Evolutionary conservation across 1,139 yeast genomes (phyloP).

Genomic region (Suhomyces taliae): DNA sequence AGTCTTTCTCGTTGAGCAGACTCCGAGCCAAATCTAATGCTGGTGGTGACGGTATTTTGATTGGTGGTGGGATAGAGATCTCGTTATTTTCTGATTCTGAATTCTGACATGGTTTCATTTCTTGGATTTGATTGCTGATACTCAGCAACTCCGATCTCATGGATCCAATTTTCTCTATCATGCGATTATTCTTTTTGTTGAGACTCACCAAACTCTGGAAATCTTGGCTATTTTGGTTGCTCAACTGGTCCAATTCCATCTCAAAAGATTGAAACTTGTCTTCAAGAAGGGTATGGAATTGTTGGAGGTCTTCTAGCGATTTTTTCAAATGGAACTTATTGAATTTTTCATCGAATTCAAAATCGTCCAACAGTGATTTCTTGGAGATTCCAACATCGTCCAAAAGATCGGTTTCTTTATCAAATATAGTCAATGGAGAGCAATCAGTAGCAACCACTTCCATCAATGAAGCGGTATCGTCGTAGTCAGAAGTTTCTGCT

Average conservation of each 20-base stretch:
- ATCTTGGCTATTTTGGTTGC: slow-evolving; percentile 11
- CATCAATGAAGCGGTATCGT: slow-evolving; percentile 19
- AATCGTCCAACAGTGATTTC: slow-evolving; percentile 1
- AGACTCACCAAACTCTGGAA: slow-evolving; percentile 12
- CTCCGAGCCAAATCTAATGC: neutral
- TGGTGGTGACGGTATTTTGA: neutral
- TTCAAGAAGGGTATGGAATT: slow-evolving; percentile 11
- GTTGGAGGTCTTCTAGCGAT: slow-evolving; percentile 15
- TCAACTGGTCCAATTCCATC: slow-evolving; percentile 11
- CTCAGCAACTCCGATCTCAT: slow-evolving; percentile 11
- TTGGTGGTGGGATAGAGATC: neutral
- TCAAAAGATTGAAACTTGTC: slow-evolving; percentile 13
- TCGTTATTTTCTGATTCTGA: neutral
- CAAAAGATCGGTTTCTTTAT: slow-evolving; percentile 1
- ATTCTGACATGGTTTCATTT: neutral
- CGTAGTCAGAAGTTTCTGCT: slow-evolving; percentile 5
- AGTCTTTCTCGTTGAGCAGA: neutral
- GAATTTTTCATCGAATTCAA: neutral
- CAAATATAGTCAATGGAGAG: slow-evolving; percentile 6
- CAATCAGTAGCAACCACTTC: slow-evolving; percentile 5
- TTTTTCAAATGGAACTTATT: slow-evolving; percentile 12
- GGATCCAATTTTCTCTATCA: slow-evolving; percentile 10
- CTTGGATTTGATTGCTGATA: slow-evolving; percentile 11
- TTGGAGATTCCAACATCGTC: slow-evolving; percentile 5
- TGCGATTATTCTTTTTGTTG: slow-evolving; percentile 9